A percentile compares a stretch with the other conserved stretches of the same genome.
These are phyloP conservation scores for Aureobasidium leucospermi DNA, from an alignment of 2,329 filamentous ascomycete species.

Conservation along the genomic window DNA sequence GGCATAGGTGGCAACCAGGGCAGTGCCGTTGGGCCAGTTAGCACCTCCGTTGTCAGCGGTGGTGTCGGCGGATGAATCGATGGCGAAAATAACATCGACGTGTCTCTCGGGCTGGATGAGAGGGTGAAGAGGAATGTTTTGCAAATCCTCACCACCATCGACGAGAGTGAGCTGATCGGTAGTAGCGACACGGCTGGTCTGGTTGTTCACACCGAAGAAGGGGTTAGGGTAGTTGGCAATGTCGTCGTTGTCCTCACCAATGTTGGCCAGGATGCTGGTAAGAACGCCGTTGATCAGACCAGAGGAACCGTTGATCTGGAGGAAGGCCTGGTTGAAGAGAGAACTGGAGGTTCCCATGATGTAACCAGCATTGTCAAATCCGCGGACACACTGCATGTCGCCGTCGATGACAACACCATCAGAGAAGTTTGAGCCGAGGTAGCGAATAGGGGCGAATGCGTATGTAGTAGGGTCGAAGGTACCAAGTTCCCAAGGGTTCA, in stretches of 20 bases:
- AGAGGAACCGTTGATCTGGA: slow-evolving; percentile 51
- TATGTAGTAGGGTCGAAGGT: slow-evolving; percentile 66
- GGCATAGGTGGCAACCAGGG: slow-evolving; percentile 66
- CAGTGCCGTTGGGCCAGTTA: slow-evolving; percentile 70
- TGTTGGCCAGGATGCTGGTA: slow-evolving; percentile 38
- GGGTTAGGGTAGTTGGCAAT: slow-evolving; percentile 76
- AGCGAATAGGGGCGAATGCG: slow-evolving; percentile 64
- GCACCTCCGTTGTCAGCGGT: slow-evolving; percentile 30
- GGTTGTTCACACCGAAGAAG: slow-evolving; percentile 59
- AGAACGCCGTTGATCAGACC: slow-evolving; percentile 25
- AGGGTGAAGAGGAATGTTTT: slow-evolving; percentile 74
- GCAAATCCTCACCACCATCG: slow-evolving; percentile 68
- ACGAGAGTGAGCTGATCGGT: slow-evolving; percentile 58
- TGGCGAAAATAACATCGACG: slow-evolving; percentile 74
- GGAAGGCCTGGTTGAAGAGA: slow-evolving; percentile 72
- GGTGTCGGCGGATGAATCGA: slow-evolving; percentile 72
- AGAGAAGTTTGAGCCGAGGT: slow-evolving; percentile 65
- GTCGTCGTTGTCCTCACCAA: slow-evolving; percentile 58
- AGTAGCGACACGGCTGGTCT: slow-evolving; percentile 50
- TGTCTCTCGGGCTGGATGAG: slow-evolving; percentile 64
- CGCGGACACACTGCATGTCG: slow-evolving; percentile 58
- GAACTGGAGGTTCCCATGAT: slow-evolving; percentile 81
- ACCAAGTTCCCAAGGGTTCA: slow-evolving; percentile 74
- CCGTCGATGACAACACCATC: slow-evolving; percentile 50
- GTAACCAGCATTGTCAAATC: slow-evolving; percentile 76